Conservation (phyloP, 176 grass and related monocot species). For the Oryza glaberrima region DNA sequence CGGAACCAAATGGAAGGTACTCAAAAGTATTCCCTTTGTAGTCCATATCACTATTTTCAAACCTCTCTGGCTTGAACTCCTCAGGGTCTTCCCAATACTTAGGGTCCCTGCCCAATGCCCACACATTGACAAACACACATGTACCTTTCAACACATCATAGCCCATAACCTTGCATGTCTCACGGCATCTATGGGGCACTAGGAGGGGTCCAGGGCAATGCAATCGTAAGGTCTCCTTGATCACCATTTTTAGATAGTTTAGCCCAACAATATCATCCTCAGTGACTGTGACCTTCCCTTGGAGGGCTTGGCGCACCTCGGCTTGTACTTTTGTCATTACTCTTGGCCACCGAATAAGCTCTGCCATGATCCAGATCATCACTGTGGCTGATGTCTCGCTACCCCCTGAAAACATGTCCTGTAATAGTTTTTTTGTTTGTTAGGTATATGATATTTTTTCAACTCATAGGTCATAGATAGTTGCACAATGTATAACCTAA, state of each 20-base stretch:
- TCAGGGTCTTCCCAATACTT: neutral
- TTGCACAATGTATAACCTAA: neutral
- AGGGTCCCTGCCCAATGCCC: neutral
- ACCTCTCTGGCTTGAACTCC: neutral
- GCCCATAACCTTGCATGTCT: neutral
- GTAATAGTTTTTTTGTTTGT: neutral
- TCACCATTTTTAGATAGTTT: conserved; percentile 15
- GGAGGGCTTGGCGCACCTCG: conserved; percentile 39
- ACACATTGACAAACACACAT: neutral
- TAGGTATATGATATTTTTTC: neutral
- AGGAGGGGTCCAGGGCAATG: neutral
- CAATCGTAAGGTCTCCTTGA: neutral
- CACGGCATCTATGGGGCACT: neutral
- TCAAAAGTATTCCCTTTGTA: neutral
- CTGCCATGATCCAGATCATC: conserved; percentile 43
- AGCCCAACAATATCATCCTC: conserved; percentile 24
- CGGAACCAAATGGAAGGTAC: neutral
- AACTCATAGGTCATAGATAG: neutral
- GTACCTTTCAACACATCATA: neutral
- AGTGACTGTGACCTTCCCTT: conserved; percentile 24
- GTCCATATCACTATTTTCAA: neutral
- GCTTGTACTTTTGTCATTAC: conserved; percentile 31
- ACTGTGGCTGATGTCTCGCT: conserved; percentile 32
- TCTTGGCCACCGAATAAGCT: conserved; percentile 32
- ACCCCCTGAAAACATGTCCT: conserved; percentile 42